Conservation (phyloP, 345 rosid species). For the Noccaea caerulescens region DNA sequence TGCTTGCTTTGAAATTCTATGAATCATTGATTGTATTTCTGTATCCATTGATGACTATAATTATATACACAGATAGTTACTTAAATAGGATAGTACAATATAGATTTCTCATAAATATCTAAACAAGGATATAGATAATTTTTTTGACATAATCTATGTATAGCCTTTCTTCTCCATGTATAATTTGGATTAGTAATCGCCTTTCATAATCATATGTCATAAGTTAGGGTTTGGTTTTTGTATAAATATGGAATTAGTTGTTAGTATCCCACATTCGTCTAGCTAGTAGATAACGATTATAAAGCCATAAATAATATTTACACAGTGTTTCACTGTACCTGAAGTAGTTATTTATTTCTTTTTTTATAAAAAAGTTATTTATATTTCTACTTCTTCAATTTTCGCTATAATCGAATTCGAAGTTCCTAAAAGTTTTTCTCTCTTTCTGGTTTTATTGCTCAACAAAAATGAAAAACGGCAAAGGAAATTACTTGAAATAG, state of each 20-base stretch:
- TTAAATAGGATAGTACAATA: not conserved
- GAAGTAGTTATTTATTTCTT: no score
- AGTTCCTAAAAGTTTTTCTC: no score
- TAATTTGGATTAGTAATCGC: not conserved
- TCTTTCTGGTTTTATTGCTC: no score
- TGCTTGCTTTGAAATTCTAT: constrained; percentile 11
- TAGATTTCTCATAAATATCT: not conserved
- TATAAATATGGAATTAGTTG: constrained; percentile 7
- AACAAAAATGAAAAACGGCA: no score
- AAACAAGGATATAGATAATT: not conserved
- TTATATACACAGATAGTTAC: not conserved
- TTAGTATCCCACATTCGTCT: not conserved
- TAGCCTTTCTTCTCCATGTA: not conserved
- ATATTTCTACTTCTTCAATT: no score
- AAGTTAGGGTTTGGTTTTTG: constrained; percentile 18
- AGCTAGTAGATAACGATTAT: not conserved
- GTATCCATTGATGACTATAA: constrained; percentile 11
- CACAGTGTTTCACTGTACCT: no score
- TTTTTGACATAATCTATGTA: not conserved
- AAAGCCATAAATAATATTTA: not conserved
- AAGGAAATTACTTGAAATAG: no score
- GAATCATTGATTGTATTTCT: not conserved
- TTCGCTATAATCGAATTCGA: no score
- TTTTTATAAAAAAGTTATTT: no score
- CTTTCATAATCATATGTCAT: not conserved